Conservation (phyloP, 2,329 filamentous ascomycete genomes). For the Fusarium sublunatum region DNA sequence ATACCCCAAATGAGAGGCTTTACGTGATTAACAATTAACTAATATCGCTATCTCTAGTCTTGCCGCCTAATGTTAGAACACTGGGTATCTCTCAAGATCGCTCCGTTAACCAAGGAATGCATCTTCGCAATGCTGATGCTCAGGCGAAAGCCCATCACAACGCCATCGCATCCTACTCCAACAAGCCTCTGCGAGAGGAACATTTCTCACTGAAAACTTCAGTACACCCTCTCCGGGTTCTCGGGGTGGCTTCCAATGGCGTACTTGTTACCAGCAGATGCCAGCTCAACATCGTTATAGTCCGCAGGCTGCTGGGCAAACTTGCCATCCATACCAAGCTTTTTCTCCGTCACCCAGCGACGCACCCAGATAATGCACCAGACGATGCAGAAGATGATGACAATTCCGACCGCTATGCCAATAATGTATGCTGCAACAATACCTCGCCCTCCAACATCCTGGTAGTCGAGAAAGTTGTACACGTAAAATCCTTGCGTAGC, state of each 20-base stretch:
- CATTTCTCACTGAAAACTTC: not conserved
- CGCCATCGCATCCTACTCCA: slow-evolving; percentile 5
- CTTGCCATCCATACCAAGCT: slow-evolving; percentile 58
- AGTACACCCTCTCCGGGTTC: slow-evolving; percentile 36
- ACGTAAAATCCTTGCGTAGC: slow-evolving; percentile 78
- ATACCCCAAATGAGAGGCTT: not conserved
- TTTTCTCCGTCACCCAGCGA: slow-evolving; percentile 60
- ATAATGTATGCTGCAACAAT: slow-evolving; percentile 73
- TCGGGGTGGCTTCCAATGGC: slow-evolving; percentile 29
- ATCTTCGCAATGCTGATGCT: not conserved
- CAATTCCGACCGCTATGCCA: slow-evolving; percentile 64
- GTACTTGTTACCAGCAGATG: slow-evolving; percentile 38
- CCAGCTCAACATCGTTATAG: slow-evolving; percentile 47
- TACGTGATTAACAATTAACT: slow-evolving; percentile 22
- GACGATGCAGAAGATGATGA: slow-evolving; percentile 65
- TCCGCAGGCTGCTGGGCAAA: slow-evolving; percentile 47
- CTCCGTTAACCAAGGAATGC: slow-evolving; percentile 9
- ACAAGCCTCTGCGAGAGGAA: not conserved
- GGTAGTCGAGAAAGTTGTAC: slow-evolving; percentile 80
- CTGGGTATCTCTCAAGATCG: slow-evolving; percentile 23
- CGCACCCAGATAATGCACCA: slow-evolving; percentile 64
- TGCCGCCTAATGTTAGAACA: slow-evolving; percentile 2
- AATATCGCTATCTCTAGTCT: not conserved
- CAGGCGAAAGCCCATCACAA: slow-evolving; percentile 9
- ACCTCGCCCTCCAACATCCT: slow-evolving; percentile 58